Evolutionary conservation across 192 early-diverging fungal species (phyloP).

Genomic region (Glomus cerebriforme): DNA sequence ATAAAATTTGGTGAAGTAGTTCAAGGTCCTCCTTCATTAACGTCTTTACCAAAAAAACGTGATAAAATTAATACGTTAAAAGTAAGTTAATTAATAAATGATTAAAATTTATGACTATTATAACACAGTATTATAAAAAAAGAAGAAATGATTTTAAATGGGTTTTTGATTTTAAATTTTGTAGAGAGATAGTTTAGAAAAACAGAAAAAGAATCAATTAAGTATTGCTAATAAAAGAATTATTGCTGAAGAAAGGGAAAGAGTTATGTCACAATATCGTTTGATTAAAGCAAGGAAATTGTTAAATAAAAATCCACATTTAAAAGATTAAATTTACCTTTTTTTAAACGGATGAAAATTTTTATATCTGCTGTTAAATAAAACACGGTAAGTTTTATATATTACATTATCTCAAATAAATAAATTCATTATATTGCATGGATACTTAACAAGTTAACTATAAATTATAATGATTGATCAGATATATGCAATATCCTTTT

Average conservation of each 20-base stretch:
- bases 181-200: background rate
- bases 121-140: too few relatives aligned
- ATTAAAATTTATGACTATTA: too few relatives aligned
- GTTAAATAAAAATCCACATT: background rate
- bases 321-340: background rate
- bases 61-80: background rate
- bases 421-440: too few relatives aligned
- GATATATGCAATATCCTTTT: too few relatives aligned
- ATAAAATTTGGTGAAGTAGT: constrained; percentile 33
- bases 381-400: too few relatives aligned
- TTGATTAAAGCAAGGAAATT: constrained; percentile 15
- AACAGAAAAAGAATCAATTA: background rate
- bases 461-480: too few relatives aligned
- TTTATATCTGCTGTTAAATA: too few relatives aligned
- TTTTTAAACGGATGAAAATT: too few relatives aligned
- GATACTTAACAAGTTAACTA: too few relatives aligned
- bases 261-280: constrained; percentile 17
- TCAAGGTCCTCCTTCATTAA: constrained; percentile 25
- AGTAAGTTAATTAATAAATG: background rate
- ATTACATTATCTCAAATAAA: too few relatives aligned
- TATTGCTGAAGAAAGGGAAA: constrained; percentile 1
- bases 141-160: background rate
- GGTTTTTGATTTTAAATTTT: background rate
- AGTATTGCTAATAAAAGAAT: constrained; percentile 7
- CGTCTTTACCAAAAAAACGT: constrained; percentile 1